Evolutionary conservation across 306 rosid species (phyloP).

Genomic region (Glycine soja): DNA sequence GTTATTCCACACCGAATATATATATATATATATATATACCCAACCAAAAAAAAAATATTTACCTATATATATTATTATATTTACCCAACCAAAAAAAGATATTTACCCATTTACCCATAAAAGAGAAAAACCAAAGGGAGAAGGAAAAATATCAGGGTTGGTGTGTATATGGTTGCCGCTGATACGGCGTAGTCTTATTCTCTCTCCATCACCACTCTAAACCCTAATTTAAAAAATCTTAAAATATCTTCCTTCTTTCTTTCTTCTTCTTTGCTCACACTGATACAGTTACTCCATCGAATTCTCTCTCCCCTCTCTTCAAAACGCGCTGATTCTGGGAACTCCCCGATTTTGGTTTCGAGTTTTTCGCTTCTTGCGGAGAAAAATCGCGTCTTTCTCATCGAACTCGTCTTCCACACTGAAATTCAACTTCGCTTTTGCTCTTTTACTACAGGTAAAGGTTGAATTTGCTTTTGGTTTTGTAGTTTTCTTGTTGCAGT

Average conservation of each 20-base stretch:
- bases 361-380: constrained; percentile 25
- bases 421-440: constrained; percentile 37
- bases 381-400: constrained; percentile 14
- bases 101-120: neutral
- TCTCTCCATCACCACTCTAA: constrained; percentile 30
- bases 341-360: constrained; percentile 27
- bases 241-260: neutral
- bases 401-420: constrained; percentile 26
- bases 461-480: constrained; percentile 32
- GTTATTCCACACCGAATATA: too few relatives aligned
- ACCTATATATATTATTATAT: too few relatives aligned
- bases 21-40: too few relatives aligned
- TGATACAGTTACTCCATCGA: neutral
- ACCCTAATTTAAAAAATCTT: constrained; percentile 51
- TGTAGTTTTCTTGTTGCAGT: constrained; percentile 28
- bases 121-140: neutral
- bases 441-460: constrained; percentile 37
- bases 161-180: constrained; percentile 33
- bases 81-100: too few relatives aligned
- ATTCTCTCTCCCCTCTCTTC: neutral
- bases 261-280: too few relatives aligned
- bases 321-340: neutral
- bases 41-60: too few relatives aligned
- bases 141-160: constrained; percentile 36
- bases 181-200: constrained; percentile 32